Evolutionary conservation across 164 flowering plant species (phyloP), one percentile per base, ranked within the genome.

Genomic region (Malania oleifera): DNA sequence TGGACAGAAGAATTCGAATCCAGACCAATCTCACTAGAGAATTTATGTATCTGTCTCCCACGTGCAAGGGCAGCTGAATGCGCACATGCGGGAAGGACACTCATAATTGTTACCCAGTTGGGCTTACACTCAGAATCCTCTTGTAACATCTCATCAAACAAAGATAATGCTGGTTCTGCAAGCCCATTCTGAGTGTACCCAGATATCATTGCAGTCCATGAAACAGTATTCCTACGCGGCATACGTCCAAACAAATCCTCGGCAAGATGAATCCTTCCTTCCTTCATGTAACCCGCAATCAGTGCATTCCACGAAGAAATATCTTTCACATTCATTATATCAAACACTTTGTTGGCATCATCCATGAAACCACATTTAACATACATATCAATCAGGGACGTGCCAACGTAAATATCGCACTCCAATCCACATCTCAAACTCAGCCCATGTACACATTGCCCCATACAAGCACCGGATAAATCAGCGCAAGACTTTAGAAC

Each of bases 161-260:
- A 50, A 34, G 19, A 51, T 57, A 80, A 46, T 7, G 88, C 83
- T 59, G 56, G 25, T 25, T 57, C 75, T 0, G 68, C 73, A 6
- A 78, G 65, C 23, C 88, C 88, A 52, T 79, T 79, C 67, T 80
- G 85, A 0, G 83, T 52, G 50, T 69, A 80, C 49, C 87, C 84
- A 0, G 86, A 77, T 7, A 82, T 77, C 83, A 79, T 75, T 8
- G 82, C 65, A 22, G 86, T 82, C 86, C 86, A 82, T 26, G 83
- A 75, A 47, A 82, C 74, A 29, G 77, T 68, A 54, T 77, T 77
- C 46, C 48, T 62, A 19, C 43, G 27, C 7, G 62, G 57, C 79
- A 78, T 76, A 35, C 43, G 19, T 5, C 34, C 35, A 54, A 82
- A 82, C 56, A 82, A 27, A 11, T 59, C 67, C 71, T 58, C 70